Evolutionary conservation across 75 land plant genomes (phyloP).

Genomic region (Pinus taeda): DNA sequence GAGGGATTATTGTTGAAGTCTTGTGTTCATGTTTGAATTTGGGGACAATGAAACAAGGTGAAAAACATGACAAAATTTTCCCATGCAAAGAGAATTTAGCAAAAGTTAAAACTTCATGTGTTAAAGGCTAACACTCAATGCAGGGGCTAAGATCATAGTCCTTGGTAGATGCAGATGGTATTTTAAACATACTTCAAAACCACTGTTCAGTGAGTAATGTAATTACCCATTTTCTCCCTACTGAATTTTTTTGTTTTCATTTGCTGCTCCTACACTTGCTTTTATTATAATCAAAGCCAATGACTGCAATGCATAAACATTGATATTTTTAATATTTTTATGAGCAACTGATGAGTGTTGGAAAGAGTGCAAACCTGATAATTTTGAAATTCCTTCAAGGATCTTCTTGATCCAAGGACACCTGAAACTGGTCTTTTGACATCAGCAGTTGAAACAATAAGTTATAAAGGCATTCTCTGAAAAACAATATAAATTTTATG

Average conservation of each 20-base stretch:
- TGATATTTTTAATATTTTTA: too few species aligned
- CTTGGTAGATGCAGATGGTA: neutral
- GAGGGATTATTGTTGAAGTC: neutral
- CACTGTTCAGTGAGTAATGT: neutral
- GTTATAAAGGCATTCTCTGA: slow-evolving; percentile 56
- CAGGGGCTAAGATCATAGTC: neutral
- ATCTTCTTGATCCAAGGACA: slow-evolving; percentile 69
- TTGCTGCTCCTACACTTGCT: neutral
- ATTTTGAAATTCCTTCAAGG: neutral
- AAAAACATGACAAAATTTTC: too few species aligned
- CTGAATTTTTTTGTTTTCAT: neutral
- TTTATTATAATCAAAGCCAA: neutral
- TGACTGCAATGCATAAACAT: neutral
- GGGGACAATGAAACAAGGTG: too few species aligned
- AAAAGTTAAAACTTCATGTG: too few species aligned
- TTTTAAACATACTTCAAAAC: neutral
- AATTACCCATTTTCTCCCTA: neutral
- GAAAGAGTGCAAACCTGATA: too few species aligned
- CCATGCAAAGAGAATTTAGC: too few species aligned
- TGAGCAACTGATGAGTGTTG: too few species aligned
- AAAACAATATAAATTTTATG: slow-evolving; percentile 55
- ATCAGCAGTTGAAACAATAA: slow-evolving; percentile 77
- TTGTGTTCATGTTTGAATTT: too few species aligned
- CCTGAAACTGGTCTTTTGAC: slow-evolving; percentile 76
- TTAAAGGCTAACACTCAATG: too few species aligned